Evolutionary conservation across 495 filamentous ascomycete genomes (phyloP), one percentile per base, ranked within the genome.

Genomic region (Clohesyomyces aquaticus): DNA sequence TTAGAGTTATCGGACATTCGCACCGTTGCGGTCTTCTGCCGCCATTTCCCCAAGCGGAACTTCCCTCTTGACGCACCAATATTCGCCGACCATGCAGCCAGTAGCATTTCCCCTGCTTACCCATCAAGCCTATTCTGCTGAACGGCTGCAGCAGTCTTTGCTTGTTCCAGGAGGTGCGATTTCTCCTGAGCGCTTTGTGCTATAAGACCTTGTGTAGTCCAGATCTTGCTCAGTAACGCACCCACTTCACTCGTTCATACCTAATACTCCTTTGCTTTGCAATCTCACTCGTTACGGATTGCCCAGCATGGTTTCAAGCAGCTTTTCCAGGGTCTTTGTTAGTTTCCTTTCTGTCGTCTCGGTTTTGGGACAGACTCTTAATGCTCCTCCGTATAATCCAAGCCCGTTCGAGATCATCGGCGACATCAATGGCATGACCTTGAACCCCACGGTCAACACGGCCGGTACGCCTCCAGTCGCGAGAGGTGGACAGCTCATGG

Each of bases 351-450:
- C 32, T 38, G 6, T 38, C 6, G 32, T 38, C 14, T 38, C 32
- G 14, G 32, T 38, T 6, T 38, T 6, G 32, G 32, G 32, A 6
- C 32, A 38, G 32, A 38, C 32, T 38, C 14, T 38, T 14, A 38
- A 38, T 38, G 32, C 32, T 14, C 32, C 32, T 14, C 45, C 45
- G 8, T 47, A 47, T 47, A 23, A 47, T n/a, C 45, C 45, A 4
- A 47, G 45, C 45, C 45, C 16, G 6, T 47, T 47, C n/a, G 21
- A 47, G 8, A n/a, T 47, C n/a, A 47, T 47, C 18, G 45, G 45
- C n/a, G 18, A n/a, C 21, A 47, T 47, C 21, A 47, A n/a, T 47
- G 21, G 21, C 10, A 10, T n/a, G n/a, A n/a, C 35, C n/a, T 42
- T 42, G 35, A 10, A n/a, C 35, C 35, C n/a, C 35, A 42, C 35